Percentiles rank a stretch among this genome's conserved stretches.
phyloP scores from a whole-genome alignment of 192 early-diverging fungal species.

The Dimargaris cristalligena region DNA sequence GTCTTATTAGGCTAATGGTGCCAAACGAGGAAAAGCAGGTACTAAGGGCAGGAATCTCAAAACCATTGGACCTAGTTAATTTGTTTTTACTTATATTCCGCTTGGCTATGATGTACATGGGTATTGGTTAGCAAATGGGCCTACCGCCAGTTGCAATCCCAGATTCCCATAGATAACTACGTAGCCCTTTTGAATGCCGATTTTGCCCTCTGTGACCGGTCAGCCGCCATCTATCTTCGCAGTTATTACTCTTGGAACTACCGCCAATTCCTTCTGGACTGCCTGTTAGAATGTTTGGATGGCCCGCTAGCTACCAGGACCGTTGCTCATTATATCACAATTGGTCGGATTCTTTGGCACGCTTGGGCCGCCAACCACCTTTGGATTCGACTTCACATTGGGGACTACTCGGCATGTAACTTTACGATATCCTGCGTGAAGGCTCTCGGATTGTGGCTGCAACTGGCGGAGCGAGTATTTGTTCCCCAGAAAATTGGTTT shows the following conservation, averaged over 20 bases:
- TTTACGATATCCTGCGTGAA: not conserved
- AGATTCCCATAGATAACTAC: not conserved
- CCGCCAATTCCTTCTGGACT: not conserved
- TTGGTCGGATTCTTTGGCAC: not conserved
- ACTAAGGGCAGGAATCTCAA: too few species aligned
- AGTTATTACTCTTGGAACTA: slow-evolving; percentile 1
- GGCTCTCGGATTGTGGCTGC: not conserved
- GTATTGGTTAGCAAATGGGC: not conserved
- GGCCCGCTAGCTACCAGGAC: not conserved
- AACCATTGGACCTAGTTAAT: not conserved
- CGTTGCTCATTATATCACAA: not conserved
- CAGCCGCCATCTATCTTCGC: not conserved
- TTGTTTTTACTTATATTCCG: not conserved
- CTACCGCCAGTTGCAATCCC: not conserved
- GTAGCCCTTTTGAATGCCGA: not conserved
- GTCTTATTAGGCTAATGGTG: not conserved
- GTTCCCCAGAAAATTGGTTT: not conserved
- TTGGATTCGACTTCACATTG: not conserved
- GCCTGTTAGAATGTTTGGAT: not conserved
- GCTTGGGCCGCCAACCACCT: not conserved
- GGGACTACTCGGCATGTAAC: not conserved
- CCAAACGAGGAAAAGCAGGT: not conserved
- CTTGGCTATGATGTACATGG: not conserved
- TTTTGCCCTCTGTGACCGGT: not conserved
- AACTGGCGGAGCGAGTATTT: not conserved